Base-by-base conservation (phyloP, 1,139 yeast genomes). In the Kazachstania sp. region DNA sequence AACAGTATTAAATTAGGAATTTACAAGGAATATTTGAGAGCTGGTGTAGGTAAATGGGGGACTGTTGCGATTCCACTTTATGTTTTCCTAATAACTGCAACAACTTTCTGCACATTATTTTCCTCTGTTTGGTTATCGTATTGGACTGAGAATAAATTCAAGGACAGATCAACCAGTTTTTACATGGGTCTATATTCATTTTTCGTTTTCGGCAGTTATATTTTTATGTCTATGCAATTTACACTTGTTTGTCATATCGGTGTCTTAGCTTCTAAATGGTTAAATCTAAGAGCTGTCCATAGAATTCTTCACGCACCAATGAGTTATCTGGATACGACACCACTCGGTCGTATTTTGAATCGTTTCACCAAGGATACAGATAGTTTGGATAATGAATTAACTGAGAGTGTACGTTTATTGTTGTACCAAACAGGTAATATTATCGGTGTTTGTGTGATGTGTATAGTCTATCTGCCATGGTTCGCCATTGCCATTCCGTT, bases 281-380 rank as follows among this genome's bases (percentile, higher is more conserved):
- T 75, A 45, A 72, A 73, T 54, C 59, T 78, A 44, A 61, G 61
- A 49, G 92, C 95, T 0, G 71, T 83, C 35, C 65, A 74, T 39
- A 74, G 74, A 42, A 71, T 88, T n/a, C 66, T 88, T 52, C 85
- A 78, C 60, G 90, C 83, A 48, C 95, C 90, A 36, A 79, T 80
- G 84, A 63, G 79, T 3, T 82, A 72, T 56, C 71, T 81, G 54
- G 88, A 82, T 57, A 73, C 84, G 1, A 79, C 86, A 0, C 88
- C 88, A 4, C 64, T 81, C 54, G 88, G 92, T 5, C 72, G 92
- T 52, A 76, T 83, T 47, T 66, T 83, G 59, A 83, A 83, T 61
- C 69, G 92, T 52, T 82, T 81, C 61, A 83, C 95, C 1, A 86
- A 85, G 59, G 96, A 87, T 64, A 83, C 94, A 0, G 95, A 86